Percentiles rank a stretch among this genome's conserved stretches.
Conservation (phyloP, 257 asterid species). For the Anisodus tanguticus region DNA sequence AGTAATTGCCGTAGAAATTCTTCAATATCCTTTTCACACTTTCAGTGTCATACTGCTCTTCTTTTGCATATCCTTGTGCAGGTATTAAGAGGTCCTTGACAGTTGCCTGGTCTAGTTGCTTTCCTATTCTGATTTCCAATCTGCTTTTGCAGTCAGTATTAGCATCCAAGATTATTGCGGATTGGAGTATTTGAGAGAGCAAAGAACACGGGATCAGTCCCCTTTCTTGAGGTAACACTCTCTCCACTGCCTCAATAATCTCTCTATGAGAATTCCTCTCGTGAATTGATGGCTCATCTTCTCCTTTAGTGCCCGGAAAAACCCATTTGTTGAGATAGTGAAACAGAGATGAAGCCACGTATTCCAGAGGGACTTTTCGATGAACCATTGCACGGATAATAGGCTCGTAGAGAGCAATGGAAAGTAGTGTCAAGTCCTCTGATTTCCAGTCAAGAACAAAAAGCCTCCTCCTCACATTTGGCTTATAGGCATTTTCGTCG, state of each 20-base stretch:
- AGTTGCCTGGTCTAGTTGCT: conserved; percentile 58
- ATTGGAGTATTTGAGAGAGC: conserved; percentile 59
- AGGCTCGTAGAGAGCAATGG: conserved; percentile 55
- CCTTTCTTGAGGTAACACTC: conserved; percentile 49
- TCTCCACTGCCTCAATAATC: conserved; percentile 60
- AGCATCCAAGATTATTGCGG: conserved; percentile 56
- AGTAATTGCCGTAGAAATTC: conserved; percentile 56
- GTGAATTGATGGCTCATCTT: conserved; percentile 36
- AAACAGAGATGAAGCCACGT: conserved; percentile 54
- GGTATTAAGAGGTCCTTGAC: conserved; percentile 65
- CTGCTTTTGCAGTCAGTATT: conserved; percentile 52
- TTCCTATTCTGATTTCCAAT: conserved; percentile 69
- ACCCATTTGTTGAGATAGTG: conserved; percentile 66
- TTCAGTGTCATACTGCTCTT: conserved; percentile 61
- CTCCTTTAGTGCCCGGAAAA: conserved; percentile 35
- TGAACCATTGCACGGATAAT: conserved; percentile 50
- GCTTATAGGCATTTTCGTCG: conserved; percentile 36
- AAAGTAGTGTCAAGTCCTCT: conserved; percentile 58
- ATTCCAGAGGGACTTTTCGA: conserved; percentile 53
- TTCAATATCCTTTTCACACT: conserved; percentile 71
- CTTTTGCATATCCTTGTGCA: conserved; percentile 58
- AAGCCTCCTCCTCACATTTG: conserved; percentile 62
- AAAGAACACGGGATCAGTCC: conserved; percentile 50
- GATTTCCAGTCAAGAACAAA: conserved; percentile 56
- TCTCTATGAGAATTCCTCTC: conserved; percentile 49